Percentiles rank a stretch among this genome's conserved stretches.
Evolutionary conservation across 495 filamentous ascomycete genomes (phyloP).

Genomic region (Neurospora pannonica): DNA sequence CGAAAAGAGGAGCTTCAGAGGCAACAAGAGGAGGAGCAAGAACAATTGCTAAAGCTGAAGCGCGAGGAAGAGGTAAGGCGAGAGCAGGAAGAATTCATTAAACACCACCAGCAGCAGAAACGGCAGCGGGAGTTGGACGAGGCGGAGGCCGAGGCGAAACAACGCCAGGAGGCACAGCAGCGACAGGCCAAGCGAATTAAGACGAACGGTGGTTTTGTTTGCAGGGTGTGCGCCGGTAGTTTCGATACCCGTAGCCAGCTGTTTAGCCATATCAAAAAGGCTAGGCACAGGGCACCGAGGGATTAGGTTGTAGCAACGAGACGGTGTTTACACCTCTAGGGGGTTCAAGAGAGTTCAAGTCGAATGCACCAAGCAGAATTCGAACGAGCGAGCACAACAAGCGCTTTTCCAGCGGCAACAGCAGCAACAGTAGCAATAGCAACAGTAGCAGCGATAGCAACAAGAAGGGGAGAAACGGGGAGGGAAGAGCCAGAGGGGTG

Average conservation of each 20-base stretch:
- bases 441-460: no score
- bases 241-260: neutral
- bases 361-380: neutral
- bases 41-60: no score
- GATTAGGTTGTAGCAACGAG: neutral
- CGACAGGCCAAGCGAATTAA: neutral
- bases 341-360: neutral
- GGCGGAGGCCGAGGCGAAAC: neutral
- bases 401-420: no score
- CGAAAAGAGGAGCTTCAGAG: neutral
- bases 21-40: neutral
- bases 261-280: neutral
- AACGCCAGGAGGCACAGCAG: neutral
- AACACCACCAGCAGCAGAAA: neutral
- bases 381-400: no score
- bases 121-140: neutral
- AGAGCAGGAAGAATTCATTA: neutral
- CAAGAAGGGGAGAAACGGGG: no score
- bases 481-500: no score
- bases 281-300: neutral
- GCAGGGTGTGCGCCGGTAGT: neutral
- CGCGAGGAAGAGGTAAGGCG: neutral
- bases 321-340: neutral
- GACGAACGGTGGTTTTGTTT: neutral
- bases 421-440: no score